Evolutionary conservation across 345 rosid species (phyloP).

Genomic region (Citrus unshiu): DNA sequence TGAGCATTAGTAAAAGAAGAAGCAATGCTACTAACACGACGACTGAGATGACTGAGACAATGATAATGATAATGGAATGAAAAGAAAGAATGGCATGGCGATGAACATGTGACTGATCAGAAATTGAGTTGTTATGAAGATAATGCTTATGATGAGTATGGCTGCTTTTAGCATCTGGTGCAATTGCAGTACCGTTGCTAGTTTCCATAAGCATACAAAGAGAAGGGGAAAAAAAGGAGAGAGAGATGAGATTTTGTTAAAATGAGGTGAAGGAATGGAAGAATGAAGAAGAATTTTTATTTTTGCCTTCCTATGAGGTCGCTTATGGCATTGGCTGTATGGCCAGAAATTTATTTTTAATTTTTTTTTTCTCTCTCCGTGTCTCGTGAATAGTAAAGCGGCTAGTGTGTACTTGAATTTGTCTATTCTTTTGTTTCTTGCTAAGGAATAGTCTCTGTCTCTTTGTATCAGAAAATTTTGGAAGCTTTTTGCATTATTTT

Average conservation of each 20-base stretch:
- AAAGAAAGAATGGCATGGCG: slow-evolving; percentile 38
- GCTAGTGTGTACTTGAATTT: slow-evolving; percentile 26
- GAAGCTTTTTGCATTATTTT: slow-evolving; percentile 21
- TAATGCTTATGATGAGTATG: slow-evolving; percentile 21
- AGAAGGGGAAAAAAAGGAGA: background rate
- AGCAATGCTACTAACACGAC: slow-evolving; percentile 35
- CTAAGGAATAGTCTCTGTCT: slow-evolving; percentile 50
- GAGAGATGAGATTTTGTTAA: background rate
- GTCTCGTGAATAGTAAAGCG: slow-evolving; percentile 18
- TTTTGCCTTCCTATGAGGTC: slow-evolving; percentile 22
- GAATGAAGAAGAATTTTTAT: background rate
- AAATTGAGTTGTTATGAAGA: slow-evolving; percentile 17
- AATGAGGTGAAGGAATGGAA: background rate
- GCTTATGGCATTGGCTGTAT: slow-evolving; percentile 18
- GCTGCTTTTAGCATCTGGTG: slow-evolving; percentile 20
- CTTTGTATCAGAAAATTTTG: slow-evolving; percentile 28
- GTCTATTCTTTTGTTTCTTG: slow-evolving; percentile 40
- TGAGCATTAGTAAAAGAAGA: slow-evolving; percentile 39
- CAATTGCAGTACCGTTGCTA: slow-evolving; percentile 5
- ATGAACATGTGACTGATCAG: slow-evolving; percentile 5
- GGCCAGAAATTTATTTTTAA: background rate
- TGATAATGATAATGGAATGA: slow-evolving; percentile 42
- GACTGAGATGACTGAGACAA: slow-evolving; percentile 34
- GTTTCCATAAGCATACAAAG: slow-evolving; percentile 35
- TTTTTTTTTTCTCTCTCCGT: slow-evolving; percentile 11